Base-by-base conservation (phyloP, 495 filamentous ascomycete genomes). In the Penicillium bialowiezense region DNA sequence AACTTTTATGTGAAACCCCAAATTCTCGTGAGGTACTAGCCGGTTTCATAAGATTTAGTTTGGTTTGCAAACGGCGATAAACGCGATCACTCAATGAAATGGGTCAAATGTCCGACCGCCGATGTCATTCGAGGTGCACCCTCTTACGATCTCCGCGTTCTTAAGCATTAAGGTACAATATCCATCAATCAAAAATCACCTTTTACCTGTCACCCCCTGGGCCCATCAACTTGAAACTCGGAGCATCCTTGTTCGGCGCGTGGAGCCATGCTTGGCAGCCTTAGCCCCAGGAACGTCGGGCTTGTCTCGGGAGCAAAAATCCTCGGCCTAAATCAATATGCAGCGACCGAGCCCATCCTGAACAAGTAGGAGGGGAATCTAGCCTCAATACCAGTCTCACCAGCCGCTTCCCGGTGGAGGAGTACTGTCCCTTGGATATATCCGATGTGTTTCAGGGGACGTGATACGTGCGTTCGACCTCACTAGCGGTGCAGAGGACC, bases 211-310 rank as follows among this genome's bases (percentile, higher is more conserved):
- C 23, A 46, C 5, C 12, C 29, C 13, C 26, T 33, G 9, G 7
- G 29, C n/a, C 32, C 24, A 43, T 62, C 41, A 63, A 63, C 24
- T 17, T 63, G 60, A 60, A 63, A 63, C 60, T 33, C 21, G 9
- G 17, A 24, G 38, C 20, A 47, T 52, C 49, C 50, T 38, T 45
- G 53, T 40, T 59, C 53, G 56, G 56, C 59, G 59, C 59, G 53
- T 63, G 56, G 60, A 57, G 37, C 41, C 41, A 48, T 40, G 35
- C 56, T 60, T 60, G 60, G 53, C 56, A 54, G 18, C 44, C 56
- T 45, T 38, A 37, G 44, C 45, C 24, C 26, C 36, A 33, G 48
- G 43, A 54, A 48, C 44, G 23, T 56, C 47, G 50, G 50, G 19
- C 52, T 59, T 51, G 46, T 53, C 46, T 39, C 39, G 46, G 32